Conservation (phyloP, 148 eudicot genomes). For the Mesembryanthemum crystallinum region DNA sequence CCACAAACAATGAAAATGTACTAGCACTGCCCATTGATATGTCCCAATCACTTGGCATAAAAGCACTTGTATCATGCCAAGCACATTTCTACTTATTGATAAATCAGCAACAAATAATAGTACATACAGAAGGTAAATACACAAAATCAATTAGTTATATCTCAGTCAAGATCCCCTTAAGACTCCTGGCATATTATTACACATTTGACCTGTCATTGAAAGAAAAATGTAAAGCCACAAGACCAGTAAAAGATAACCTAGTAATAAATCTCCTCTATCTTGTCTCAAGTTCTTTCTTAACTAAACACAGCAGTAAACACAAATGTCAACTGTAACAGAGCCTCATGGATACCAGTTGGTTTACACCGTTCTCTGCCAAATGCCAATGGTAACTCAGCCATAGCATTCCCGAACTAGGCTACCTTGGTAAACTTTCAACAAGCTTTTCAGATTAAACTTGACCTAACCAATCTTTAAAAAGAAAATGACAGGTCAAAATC, state of each 20-base stretch:
- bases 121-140: not conserved
- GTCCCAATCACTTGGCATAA: constrained; percentile 6
- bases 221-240: not conserved
- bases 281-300: no score
- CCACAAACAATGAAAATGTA: not conserved
- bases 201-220: not conserved
- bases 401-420: not conserved
- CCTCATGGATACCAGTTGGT: no score
- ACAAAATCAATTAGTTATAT: not conserved
- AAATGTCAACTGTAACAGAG: no score
- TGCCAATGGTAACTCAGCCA: not conserved
- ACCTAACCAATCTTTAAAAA: not conserved
- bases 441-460: not conserved
- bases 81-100: not conserved
- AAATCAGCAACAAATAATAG: not conserved
- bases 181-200: not conserved
- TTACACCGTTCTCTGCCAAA: no score
- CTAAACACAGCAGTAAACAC: no score
- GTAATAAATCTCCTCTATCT: no score
- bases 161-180: not conserved
- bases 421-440: not conserved
- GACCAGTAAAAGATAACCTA: no score
- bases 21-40: not conserved
- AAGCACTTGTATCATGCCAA: constrained; percentile 1
- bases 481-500: constrained; percentile 2